Base-by-base conservation (phyloP, 1,284 basidiomycete species). In the Moesziomyces sp. region DNA sequence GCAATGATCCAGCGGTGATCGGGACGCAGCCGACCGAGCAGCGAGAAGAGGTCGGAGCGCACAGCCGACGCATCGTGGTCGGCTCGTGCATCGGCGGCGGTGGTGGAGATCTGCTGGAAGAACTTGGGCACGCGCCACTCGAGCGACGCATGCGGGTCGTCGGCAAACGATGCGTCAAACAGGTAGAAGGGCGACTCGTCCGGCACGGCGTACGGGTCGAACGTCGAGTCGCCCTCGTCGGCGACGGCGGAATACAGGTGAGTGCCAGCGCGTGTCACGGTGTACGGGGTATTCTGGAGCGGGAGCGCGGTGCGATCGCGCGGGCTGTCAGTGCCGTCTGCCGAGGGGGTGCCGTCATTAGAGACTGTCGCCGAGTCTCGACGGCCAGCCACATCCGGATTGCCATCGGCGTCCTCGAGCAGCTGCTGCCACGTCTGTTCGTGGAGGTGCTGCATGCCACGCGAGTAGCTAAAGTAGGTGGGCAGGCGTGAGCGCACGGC, bases 131-230 rank as follows among this genome's bases (percentile, higher is more conserved):
- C 73, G n/a, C 74, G 52, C 79, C 79, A 79, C 24, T 72, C 74
- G 26, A 59, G 43, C 16, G 62, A 62, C 0, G 77, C 78, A 13
- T 71, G 63, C 18, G 53, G 56, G 19, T 77, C 77, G 18, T 69
- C 74, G 21, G 81, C 72, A 21, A 82, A 73, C 16, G 69, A 52
- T 0, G 78, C 68, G 49, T 83, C 81, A 35, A 83, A 83, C 33
- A 82, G 63, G 52, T 83, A 83, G 64, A 70, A 80, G 6, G 80
- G 78, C 43, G 81, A 81, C 46, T 80, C 80, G 52, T 83, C 81
- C 0, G 80, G 80, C 3, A 81, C 70, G 11, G 67, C 54, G 35
- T 70, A 60, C 3, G 77, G 77, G 23, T 79, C 69, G 40, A 74
- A 73, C 5, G 72, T 61, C 18, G 66, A 67, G 23, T 64, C 63